Percentiles rank a stretch among this genome's conserved stretches.
These are phyloP conservation scores for Candida koratica DNA, from an alignment of 805 yeast species.

Conservation along the genomic window DNA sequence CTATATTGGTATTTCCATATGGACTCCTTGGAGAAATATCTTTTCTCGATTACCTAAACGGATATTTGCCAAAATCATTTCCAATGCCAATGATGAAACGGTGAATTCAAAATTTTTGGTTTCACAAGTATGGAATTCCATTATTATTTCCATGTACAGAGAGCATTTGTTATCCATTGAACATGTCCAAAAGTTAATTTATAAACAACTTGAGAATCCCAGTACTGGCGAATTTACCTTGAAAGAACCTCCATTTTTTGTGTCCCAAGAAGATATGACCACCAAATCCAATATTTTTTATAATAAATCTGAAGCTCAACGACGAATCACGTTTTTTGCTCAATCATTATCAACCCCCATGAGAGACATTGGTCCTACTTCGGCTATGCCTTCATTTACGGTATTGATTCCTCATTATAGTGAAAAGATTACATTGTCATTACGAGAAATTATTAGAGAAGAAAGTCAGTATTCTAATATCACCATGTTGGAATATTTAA, in stretches of 20 bases:
- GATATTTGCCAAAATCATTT: slow-evolving; percentile 64
- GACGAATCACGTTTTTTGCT: slow-evolving; percentile 85
- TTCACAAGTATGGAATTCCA: slow-evolving; percentile 78
- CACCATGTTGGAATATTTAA: slow-evolving; percentile 87
- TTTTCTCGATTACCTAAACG: slow-evolving; percentile 74
- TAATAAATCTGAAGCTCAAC: slow-evolving; percentile 68
- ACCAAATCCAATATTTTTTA: slow-evolving; percentile 56
- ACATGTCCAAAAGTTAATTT: slow-evolving; percentile 62
- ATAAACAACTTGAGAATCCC: slow-evolving; percentile 42
- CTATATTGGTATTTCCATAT: slow-evolving; percentile 72
- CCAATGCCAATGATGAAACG: slow-evolving; percentile 31
- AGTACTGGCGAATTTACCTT: slow-evolving; percentile 39
- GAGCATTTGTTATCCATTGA: slow-evolving; percentile 75
- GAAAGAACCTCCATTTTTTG: slow-evolving; percentile 73
- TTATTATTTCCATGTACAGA: slow-evolving; percentile 76
- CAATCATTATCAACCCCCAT: slow-evolving; percentile 85
- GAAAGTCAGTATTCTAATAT: slow-evolving; percentile 96
- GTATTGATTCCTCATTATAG: slow-evolving; percentile 95
- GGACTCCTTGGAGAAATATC: slow-evolving; percentile 87
- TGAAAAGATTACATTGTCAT: slow-evolving; percentile 88
- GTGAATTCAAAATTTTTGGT: slow-evolving; percentile 51
- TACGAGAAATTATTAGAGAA: slow-evolving; percentile 94
- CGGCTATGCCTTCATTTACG: slow-evolving; percentile 74
- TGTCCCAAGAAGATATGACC: slow-evolving; percentile 76
- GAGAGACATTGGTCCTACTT: slow-evolving; percentile 64